Evolutionary conservation across 2,329 filamentous ascomycete species (phyloP), one percentile per base, ranked within the genome.

Genomic region (Aspergillus carbonarius): DNA sequence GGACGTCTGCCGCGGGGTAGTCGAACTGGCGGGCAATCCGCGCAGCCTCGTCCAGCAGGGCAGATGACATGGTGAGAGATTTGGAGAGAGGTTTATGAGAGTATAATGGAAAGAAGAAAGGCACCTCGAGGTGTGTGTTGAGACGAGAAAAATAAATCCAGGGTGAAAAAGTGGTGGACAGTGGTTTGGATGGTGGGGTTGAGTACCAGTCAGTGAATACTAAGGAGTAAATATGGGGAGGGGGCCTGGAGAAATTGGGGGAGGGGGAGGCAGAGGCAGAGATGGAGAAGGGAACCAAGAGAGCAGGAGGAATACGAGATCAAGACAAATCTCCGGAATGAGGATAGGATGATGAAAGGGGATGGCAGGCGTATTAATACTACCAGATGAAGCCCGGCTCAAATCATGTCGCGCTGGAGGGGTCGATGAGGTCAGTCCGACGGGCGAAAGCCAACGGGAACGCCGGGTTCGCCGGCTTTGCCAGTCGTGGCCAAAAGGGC

Each of bases 21-120:
- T 96, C 91, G 78, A 98, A 98, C 76, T 95, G 86, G 67, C 85
- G 85, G 69, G 91, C 90, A 70, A 97, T 86, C 71, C 85, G 86
- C 82, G 88, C 87, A 60, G 92, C 91, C 78, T 93, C 90, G 62
- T 87, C 83, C 64, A 84, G 75, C 60, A 88, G 62, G 35, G 71
- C 62, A 54, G 70, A 68, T 47, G 74, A 70, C 71, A 74, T 73
- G 57, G 50, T 66, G 55, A 63, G 35, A 32, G 37, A 30, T 10
- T 60, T 44, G 56, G 50, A 25, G 47, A 20, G 40, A 20, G 39
- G 23, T 32, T 32, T 32, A 32, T 32, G 30, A 25, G 56, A 44
- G 32, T 27, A 20, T 39, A 20, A 49, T 13, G 50, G 20, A 17
- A 48, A n/a, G n/a, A 5, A 12, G 4, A 8, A 8, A 30, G 23